phyloP scores from a whole-genome alignment of 2,329 filamentous ascomycete species.

The Fusarium sp. region DNA sequence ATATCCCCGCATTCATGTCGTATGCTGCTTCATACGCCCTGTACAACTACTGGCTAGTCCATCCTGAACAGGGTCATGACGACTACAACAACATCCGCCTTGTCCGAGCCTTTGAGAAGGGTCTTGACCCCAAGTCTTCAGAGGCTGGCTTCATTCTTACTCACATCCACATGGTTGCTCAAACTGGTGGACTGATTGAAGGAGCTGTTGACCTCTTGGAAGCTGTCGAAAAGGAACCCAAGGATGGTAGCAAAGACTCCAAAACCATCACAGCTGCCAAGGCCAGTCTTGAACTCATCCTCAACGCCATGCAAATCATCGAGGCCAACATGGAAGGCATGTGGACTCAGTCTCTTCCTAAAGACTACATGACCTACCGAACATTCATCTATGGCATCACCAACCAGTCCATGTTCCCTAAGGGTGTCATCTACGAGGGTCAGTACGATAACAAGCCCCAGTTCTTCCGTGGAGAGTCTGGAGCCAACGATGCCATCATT shows the following conservation, averaged over 20 bases:
- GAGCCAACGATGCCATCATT: constrained; percentile 95
- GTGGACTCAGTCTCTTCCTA: constrained; percentile 90
- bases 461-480: constrained; percentile 90
- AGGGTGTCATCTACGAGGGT: constrained; percentile 91
- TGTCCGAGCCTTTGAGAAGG: constrained; percentile 91
- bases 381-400: constrained; percentile 99
- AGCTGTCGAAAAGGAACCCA: constrained; percentile 18
- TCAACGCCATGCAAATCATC: constrained; percentile 72
- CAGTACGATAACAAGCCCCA: constrained; percentile 77
- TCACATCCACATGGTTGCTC: constrained; percentile 94
- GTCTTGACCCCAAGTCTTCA: constrained; percentile 86
- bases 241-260: background rate
- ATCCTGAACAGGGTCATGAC: constrained; percentile 67
- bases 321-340: constrained; percentile 88
- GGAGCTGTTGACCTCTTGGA: constrained; percentile 76
- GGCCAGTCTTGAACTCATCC: constrained; percentile 70
- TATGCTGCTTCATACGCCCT: constrained; percentile 75
- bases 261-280: constrained; percentile 65
- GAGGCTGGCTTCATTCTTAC: constrained; percentile 97
- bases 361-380: constrained; percentile 88
- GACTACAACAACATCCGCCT: constrained; percentile 80
- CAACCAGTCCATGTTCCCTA: constrained; percentile 91
- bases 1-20: constrained; percentile 39
- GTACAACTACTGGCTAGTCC: constrained; percentile 74
- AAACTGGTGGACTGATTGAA: constrained; percentile 82